Percentiles rank a stretch among this genome's conserved stretches.
phyloP scores from a whole-genome alignment of 1,284 basidiomycete species.

The Ceratobasidium sp. region DNA sequence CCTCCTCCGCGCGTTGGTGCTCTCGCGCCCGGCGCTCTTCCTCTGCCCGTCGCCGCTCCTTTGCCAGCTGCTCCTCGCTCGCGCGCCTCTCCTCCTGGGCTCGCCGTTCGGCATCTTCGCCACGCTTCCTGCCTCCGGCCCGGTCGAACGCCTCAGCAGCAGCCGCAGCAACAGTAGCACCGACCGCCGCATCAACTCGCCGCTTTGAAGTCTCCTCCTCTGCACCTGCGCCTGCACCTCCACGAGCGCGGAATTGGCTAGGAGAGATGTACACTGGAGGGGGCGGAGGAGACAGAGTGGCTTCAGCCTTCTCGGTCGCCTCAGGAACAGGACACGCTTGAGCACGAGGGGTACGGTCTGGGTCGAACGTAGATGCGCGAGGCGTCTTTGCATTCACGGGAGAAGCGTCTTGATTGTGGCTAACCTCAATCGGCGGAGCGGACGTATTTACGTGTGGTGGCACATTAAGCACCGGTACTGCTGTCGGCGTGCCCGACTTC shows the following conservation, averaged over 20 bases:
- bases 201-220: constrained; percentile 25
- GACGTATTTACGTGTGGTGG: constrained; percentile 39
- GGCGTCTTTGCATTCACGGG: constrained; percentile 35
- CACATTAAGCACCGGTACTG: constrained; percentile 6
- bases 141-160: constrained; percentile 40
- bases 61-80: constrained; percentile 23
- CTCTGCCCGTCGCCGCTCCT: constrained; percentile 32
- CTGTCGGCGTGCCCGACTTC: constrained; percentile 21
- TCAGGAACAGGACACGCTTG: constrained; percentile 36
- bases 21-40: constrained; percentile 33
- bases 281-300: background rate
- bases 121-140: constrained; percentile 38
- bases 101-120: constrained; percentile 29
- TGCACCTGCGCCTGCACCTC: background rate
- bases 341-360: constrained; percentile 40
- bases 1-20: constrained; percentile 28
- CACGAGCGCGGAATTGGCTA: constrained; percentile 37
- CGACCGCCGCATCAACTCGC: constrained; percentile 32
- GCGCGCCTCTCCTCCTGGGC: constrained; percentile 39
- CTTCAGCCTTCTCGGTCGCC: constrained; percentile 2
- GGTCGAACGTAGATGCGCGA: constrained; percentile 29
- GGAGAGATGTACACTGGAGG: constrained; percentile 36
- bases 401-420: constrained; percentile 25
- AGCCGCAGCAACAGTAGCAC: constrained; percentile 31
- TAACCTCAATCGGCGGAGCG: constrained; percentile 10